These are phyloP conservation scores for Colletotrichum sp. DNA, from an alignment of 2,329 filamentous ascomycete genomes.

Conservation along the genomic window DNA sequence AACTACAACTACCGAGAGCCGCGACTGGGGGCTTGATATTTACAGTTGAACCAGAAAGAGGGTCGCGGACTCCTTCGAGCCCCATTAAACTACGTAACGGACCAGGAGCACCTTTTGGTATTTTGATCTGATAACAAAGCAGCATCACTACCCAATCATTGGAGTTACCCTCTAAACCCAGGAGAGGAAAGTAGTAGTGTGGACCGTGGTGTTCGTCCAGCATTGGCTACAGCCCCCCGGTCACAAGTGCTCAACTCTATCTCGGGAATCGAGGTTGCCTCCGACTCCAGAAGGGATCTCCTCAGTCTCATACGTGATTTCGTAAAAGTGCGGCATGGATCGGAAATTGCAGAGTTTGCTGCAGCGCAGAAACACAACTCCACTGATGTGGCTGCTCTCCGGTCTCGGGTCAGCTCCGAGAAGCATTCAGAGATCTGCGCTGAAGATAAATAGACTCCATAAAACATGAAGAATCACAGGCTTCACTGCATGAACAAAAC, in stretches of 20 bases:
- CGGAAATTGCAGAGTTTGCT: not conserved
- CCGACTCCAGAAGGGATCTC: not conserved
- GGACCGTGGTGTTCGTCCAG: not conserved
- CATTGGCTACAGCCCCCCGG: not conserved
- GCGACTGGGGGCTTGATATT: not conserved
- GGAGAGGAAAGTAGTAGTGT: not conserved
- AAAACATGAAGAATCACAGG: not conserved
- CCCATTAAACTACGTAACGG: not conserved
- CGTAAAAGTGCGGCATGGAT: not conserved
- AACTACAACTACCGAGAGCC: not conserved
- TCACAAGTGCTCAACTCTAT: not conserved
- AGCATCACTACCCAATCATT: not conserved
- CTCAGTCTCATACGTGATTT: not conserved
- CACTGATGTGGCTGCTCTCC: not conserved
- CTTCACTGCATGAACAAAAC: not conserved
- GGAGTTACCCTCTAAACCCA: not conserved
- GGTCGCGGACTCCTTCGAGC: not conserved
- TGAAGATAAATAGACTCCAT: not conserved
- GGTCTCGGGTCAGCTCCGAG: not conserved
- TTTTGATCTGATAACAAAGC: not conserved
- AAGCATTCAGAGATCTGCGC: not conserved
- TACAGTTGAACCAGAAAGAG: not conserved
- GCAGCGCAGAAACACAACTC: not conserved
- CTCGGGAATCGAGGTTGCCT: not conserved
- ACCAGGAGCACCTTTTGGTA: not conserved